phyloP scores from a whole-genome alignment of 2,329 filamentous ascomycete species.

The Tolypocladium guangdongense region DNA sequence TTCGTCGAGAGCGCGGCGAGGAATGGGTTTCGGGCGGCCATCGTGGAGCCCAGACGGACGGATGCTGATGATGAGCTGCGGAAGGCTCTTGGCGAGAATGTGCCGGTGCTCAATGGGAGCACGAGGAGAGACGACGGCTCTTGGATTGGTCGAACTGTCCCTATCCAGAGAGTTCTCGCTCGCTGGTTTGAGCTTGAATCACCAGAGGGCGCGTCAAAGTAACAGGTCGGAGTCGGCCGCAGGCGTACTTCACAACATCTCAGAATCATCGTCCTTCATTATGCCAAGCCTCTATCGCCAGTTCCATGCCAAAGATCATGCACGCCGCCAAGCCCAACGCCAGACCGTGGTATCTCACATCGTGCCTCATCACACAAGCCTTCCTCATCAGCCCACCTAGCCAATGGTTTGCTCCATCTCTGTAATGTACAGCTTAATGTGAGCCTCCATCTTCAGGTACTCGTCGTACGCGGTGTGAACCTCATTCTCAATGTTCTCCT shows the following conservation, averaged over 20 bases:
- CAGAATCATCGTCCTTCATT: not conserved
- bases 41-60: slow-evolving; percentile 33
- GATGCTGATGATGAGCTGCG: slow-evolving; percentile 19
- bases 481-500: slow-evolving; percentile 94
- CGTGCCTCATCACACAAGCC: not conserved
- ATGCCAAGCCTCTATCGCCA: not conserved
- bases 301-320: not conserved
- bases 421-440: slow-evolving; percentile 94
- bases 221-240: not conserved
- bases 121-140: slow-evolving; percentile 37
- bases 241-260: no score
- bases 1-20: slow-evolving; percentile 50
- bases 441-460: slow-evolving; percentile 94
- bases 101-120: slow-evolving; percentile 53
- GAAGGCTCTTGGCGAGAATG: slow-evolving; percentile 34
- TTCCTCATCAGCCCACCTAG: slow-evolving; percentile 1
- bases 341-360: slow-evolving; percentile 1
- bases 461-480: slow-evolving; percentile 84
- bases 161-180: slow-evolving; percentile 43
- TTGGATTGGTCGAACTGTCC: slow-evolving; percentile 48
- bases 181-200: slow-evolving; percentile 51
- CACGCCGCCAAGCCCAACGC: not conserved
- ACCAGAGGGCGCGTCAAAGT: not conserved
- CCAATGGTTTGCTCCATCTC: slow-evolving; percentile 90
- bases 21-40: slow-evolving; percentile 29